Evolutionary conservation across 768 basidiomycete species (phyloP), one percentile per base, ranked within the genome.

Genomic region (Boletus rubescentipes): DNA sequence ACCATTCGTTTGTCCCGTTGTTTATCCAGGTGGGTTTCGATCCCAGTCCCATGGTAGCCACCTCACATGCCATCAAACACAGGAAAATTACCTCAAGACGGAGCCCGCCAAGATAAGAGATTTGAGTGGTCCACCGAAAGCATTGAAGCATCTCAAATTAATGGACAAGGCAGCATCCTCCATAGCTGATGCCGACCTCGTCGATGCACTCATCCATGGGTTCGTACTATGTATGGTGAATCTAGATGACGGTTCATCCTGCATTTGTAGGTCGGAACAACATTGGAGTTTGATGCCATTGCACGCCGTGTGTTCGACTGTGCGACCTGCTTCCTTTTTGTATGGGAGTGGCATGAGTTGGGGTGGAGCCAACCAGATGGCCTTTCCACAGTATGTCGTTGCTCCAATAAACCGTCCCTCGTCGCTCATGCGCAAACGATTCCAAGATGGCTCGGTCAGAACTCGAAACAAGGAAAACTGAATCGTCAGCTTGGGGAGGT

Each of bases 231-330:
- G 36, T 32, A 23, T 20, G 2, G n/a, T 51, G 14, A 16, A 18
- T 10, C 1, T 20, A 7, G 39, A 31, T n/a, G 37, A 5, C 12
- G 45, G 44, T 46, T 31, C 37, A 8, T 36, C n/a, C 21, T 47
- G 4, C 8, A n/a, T 26, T 21, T 54, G 5, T 57, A 95, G 94
- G 14, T 81, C 90, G 0, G 91, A 98, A 68, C 95, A 98, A 64
- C 94, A 98, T 61, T 99, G 97, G 97, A 78, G 86, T 11, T 73
- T 99, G 51, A 91, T 99, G 84, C 97, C 97, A 0, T 69, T 93
- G 0, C 97, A 99, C 66, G 94, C 93, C 0, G 82, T 98, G 6
- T 84, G 87, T 53, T 98, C 96, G 0, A 87, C 93, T 1, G 85
- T 99, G 32, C 81, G 85, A 16, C 97, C 97, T 3, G 89, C 97